A percentile compares a stretch with the other conserved stretches of the same genome.
Conservation (phyloP, 768 basidiomycete genomes). For the Neoboletus brunneissimus region DNA sequence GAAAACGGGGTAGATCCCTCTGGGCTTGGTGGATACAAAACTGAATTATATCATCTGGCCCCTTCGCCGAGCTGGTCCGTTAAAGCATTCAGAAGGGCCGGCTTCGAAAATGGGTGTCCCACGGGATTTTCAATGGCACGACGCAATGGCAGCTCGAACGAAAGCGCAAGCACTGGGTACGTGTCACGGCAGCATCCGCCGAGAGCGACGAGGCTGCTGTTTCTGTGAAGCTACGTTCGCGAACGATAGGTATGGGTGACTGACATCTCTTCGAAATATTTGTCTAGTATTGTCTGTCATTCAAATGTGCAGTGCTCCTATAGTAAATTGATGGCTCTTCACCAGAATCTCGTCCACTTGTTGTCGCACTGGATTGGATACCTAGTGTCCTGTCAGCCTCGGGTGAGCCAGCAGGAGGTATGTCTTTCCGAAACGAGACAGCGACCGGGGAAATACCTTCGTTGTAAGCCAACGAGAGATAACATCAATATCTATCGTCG, state of each 20-base stretch:
- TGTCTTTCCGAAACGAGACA: conserved; percentile 43
- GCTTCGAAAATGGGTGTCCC: conserved; percentile 15
- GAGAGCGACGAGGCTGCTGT: not conserved
- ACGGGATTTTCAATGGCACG: conserved; percentile 24
- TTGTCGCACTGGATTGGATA: conserved; percentile 16
- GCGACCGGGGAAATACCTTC: conserved; percentile 43
- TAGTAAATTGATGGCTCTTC: not conserved
- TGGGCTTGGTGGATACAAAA: conserved; percentile 50
- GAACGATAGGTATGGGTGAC: not conserved
- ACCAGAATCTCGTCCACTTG: conserved; percentile 4
- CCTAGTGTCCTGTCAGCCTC: conserved; percentile 46
- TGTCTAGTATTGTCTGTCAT: not conserved
- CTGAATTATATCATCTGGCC: conserved; percentile 53
- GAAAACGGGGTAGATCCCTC: conserved; percentile 33
- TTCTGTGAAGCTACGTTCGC: not conserved
- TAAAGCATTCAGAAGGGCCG: conserved; percentile 25
- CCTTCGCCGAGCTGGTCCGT: conserved; percentile 42
- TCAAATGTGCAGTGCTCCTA: not conserved
- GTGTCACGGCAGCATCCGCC: conserved; percentile 12
- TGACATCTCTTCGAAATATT: not conserved
- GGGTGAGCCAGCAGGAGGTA: conserved; percentile 43
- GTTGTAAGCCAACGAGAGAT: conserved; percentile 43
- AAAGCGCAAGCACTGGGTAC: conserved; percentile 23
- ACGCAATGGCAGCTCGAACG: conserved; percentile 33
- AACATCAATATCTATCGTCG: conserved; percentile 42